These are phyloP conservation scores for Glutinoglossum americanum DNA, from an alignment of 495 filamentous ascomycete genomes.

Conservation along the genomic window DNA sequence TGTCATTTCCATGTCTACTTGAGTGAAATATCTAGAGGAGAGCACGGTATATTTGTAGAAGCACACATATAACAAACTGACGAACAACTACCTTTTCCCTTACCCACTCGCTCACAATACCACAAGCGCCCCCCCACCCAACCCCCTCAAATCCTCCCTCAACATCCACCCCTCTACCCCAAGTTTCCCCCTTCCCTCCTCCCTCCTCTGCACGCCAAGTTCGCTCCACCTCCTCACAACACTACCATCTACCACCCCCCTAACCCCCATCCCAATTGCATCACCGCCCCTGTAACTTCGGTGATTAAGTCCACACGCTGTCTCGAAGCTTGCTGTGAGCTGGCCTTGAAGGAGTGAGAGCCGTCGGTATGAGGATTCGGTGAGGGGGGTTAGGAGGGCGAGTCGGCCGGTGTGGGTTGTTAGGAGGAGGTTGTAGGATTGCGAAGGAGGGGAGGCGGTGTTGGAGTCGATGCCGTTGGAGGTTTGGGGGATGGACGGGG, in stretches of 20 bases:
- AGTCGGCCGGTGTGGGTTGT: constrained; percentile 53
- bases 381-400: constrained; percentile 51
- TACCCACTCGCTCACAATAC: neutral
- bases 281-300: constrained; percentile 42
- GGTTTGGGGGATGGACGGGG: constrained; percentile 22
- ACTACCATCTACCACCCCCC: constrained; percentile 40
- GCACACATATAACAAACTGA: too few relatives aligned
- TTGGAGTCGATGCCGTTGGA: too few relatives aligned
- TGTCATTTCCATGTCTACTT: too few relatives aligned
- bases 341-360: constrained; percentile 65
- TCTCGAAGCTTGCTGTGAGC: constrained; percentile 51
- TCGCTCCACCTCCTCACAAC: constrained; percentile 44
- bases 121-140: constrained; percentile 33
- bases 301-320: constrained; percentile 62
- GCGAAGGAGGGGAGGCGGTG: constrained; percentile 9
- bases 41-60: too few relatives aligned
- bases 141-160: constrained; percentile 35
- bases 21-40: too few relatives aligned
- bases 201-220: constrained; percentile 40
- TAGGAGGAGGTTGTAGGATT: constrained; percentile 28
- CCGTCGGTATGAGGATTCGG: constrained; percentile 63
- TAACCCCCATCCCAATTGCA: constrained; percentile 17
- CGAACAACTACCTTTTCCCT: too few relatives aligned
- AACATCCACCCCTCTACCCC: constrained; percentile 34
- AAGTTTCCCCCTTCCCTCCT: constrained; percentile 47